phyloP scores from a whole-genome alignment of 2,329 filamentous ascomycete species.

The Daldinia sp. region DNA sequence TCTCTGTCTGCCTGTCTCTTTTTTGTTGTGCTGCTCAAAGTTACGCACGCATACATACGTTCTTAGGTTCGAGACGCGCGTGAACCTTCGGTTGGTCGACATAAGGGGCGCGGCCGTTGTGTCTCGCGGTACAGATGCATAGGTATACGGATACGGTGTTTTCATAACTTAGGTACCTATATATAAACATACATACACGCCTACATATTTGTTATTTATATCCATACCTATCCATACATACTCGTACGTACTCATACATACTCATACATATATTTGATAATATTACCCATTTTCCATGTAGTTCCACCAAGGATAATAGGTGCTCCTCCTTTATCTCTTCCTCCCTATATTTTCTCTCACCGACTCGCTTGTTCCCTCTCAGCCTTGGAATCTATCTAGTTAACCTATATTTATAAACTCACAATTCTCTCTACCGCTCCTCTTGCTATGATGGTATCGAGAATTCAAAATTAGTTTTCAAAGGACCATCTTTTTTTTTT shows the following conservation, averaged over 20 bases:
- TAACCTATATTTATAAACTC: background rate
- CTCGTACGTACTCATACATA: too few species aligned
- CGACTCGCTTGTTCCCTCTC: conserved; percentile 6
- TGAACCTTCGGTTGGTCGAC: background rate
- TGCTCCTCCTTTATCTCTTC: background rate
- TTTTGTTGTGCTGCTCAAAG: too few species aligned
- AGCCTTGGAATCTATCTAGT: background rate
- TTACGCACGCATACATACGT: too few species aligned
- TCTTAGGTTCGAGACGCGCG: too few species aligned
- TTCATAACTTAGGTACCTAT: too few species aligned
- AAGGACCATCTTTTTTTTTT: background rate
- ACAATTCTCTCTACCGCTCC: background rate
- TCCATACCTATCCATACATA: background rate
- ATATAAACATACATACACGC: too few species aligned
- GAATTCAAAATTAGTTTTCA: background rate
- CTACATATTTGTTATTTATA: too few species aligned
- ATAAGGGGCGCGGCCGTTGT: too few species aligned
- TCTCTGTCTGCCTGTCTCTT: background rate
- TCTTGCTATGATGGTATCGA: background rate
- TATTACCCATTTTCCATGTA: conserved; percentile 10
- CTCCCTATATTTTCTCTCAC: conserved; percentile 10
- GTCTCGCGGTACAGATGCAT: too few species aligned
- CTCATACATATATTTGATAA: background rate
- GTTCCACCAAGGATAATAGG: background rate
- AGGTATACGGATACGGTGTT: too few species aligned